Percentiles rank a stretch among this genome's conserved stretches.
Conservation (phyloP, 2,329 filamentous ascomycete species). For the Gliomastix tumulicola region DNA sequence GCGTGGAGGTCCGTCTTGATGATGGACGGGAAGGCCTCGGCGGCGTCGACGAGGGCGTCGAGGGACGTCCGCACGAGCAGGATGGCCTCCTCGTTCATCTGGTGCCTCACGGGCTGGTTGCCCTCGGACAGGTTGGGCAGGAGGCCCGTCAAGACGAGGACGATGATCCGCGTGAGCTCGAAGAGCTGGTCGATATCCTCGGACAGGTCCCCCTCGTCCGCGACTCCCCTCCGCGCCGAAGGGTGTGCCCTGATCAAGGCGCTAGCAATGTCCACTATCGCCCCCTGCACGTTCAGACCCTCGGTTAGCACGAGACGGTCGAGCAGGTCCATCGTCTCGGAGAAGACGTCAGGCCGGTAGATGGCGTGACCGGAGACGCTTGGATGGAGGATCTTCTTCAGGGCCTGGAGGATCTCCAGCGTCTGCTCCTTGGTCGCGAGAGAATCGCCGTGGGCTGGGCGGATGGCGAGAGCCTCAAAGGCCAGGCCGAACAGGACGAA, state of each 20-base stretch:
- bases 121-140: slow-evolving; percentile 73
- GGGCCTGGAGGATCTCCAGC: slow-evolving; percentile 78
- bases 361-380: slow-evolving; percentile 95
- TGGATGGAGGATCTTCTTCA: slow-evolving; percentile 92
- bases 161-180: slow-evolving; percentile 92
- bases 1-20: slow-evolving; percentile 96
- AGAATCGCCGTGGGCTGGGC: slow-evolving; percentile 43
- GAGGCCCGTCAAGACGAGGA: slow-evolving; percentile 81
- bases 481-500: slow-evolving; percentile 96
- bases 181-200: slow-evolving; percentile 98
- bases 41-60: slow-evolving; percentile 85
- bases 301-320: slow-evolving; percentile 91
- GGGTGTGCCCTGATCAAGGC: slow-evolving; percentile 88
- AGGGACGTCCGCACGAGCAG: slow-evolving; percentile 73
- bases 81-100: slow-evolving; percentile 82
- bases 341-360: slow-evolving; percentile 91
- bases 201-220: slow-evolving; percentile 70
- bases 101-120: slow-evolving; percentile 60
- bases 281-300: slow-evolving; percentile 77
- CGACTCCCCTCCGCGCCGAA: slow-evolving; percentile 56
- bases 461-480: slow-evolving; percentile 88
- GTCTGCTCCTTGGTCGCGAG: slow-evolving; percentile 72
- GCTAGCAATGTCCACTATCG: slow-evolving; percentile 90
- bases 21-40: slow-evolving; percentile 90
- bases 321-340: slow-evolving; percentile 92